Conservation (phyloP, 768 basidiomycete genomes). For the Gloeostereum incarnatum region DNA sequence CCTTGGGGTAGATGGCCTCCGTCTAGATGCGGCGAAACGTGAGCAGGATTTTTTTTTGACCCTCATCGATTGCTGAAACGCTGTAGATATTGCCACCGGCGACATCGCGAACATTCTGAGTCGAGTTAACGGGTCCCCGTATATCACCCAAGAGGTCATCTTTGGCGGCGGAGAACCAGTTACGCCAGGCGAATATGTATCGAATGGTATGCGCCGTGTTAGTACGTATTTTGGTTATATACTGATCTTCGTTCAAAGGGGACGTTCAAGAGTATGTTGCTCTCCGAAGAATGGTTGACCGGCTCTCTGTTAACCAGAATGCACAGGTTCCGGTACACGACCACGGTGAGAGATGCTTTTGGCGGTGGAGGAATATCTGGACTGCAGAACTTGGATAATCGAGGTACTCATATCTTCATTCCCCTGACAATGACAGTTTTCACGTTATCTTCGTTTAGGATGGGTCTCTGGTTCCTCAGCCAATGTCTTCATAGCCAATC, state of each 20-base stretch:
- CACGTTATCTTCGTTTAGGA: constrained; percentile 20
- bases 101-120: constrained; percentile 48
- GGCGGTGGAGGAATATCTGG: constrained; percentile 36
- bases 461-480: constrained; percentile 47
- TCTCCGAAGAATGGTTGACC: not conserved
- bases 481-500: constrained; percentile 61
- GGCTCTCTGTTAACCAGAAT: not conserved
- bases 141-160: constrained; percentile 60
- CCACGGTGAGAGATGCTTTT: constrained; percentile 42
- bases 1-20: constrained; percentile 52
- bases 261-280: constrained; percentile 53
- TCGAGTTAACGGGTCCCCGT: constrained; percentile 30
- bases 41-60: constrained; percentile 7
- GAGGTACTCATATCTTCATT: constrained; percentile 21
- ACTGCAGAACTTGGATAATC: constrained; percentile 41
- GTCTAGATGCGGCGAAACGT: constrained; percentile 63
- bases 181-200: constrained; percentile 46
- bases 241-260: constrained; percentile 18
- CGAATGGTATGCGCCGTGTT: constrained; percentile 27
- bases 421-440: not conserved
- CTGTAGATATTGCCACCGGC: constrained; percentile 40
- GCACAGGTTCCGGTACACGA: constrained; percentile 49
- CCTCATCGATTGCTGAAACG: not conserved
- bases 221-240: not conserved
- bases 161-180: constrained; percentile 41